These are phyloP conservation scores for Zea luxurians DNA, from an alignment of 176 grass and related monocot genomes.

Conservation along the genomic window DNA sequence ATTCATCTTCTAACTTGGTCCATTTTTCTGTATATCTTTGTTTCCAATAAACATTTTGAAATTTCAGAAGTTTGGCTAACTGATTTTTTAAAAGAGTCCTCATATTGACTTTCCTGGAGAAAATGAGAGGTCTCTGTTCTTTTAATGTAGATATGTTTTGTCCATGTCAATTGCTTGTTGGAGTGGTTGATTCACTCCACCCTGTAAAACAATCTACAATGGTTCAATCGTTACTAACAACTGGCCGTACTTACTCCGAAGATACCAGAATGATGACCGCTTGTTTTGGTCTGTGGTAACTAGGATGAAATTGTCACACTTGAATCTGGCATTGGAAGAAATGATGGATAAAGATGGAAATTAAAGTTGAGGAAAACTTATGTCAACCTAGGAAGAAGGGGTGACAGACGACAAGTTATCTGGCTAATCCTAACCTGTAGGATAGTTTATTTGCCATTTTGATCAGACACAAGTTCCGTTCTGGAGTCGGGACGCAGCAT, in stretches of 20 bases:
- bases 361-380: not conserved
- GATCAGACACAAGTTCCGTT: too few relatives aligned
- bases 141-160: constrained; percentile 61
- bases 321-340: constrained; percentile 1
- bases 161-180: constrained; percentile 37
- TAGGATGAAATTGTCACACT: not conserved
- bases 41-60: too few relatives aligned
- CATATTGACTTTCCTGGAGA: too few relatives aligned
- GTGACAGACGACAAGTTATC: too few relatives aligned
- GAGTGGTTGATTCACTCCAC: constrained; percentile 37
- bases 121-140: too few relatives aligned
- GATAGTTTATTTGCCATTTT: too few relatives aligned
- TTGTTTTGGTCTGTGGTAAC: not conserved
- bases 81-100: too few relatives aligned
- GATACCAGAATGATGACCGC: not conserved
- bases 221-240: not conserved
- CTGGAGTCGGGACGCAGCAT: not conserved
- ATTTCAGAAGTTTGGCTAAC: too few relatives aligned
- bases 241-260: not conserved
- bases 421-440: too few relatives aligned
- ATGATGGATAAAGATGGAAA: not conserved
- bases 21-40: too few relatives aligned
- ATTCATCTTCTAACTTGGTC: too few relatives aligned
- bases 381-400: not conserved
- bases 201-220: constrained; percentile 42